Base-by-base conservation (phyloP, 2,329 filamentous ascomycete species). In the Cordyceps cateniannulata region DNA sequence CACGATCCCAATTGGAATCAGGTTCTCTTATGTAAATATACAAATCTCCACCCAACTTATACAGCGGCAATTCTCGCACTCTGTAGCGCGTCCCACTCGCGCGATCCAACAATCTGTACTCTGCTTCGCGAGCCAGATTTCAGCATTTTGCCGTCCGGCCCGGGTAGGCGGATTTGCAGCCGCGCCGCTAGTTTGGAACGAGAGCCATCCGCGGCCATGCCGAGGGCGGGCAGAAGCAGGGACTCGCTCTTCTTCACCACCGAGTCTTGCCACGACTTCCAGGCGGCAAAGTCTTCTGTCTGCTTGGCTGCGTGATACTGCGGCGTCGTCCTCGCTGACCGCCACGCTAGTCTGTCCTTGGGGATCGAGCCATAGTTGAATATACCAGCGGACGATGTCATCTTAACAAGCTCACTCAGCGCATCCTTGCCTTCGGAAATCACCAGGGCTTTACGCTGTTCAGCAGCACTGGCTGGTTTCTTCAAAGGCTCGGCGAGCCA, bases 261-360 rank as follows among this genome's bases (percentile, higher is more conserved):
- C 7, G 78, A 76, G 25, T 78, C 75, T 66, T 81, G 78, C 85
- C 85, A 87, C 62, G 75, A 73, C 66, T 77, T 79, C 85, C 85
- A 87, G 1, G 79, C 76, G 25, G 81, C 85, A 67, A 83, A 88
- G 64, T 89, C 82, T 72, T 90, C 87, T 61, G 78, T 80, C 70
- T 87, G 82, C 70, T 78, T 81, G 20, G 85, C 86, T 10, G 85
- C 85, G 63, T 87, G 84, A 73, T 86, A 90, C 69, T 85, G 81
- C 4, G 86, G 83, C 50, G 85, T 89, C 44, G 77, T 78, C 68
- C 76, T 83, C 24, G 83, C 83, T 24, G 87, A 87, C 64, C 84
- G 80, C 88, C 88, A 91, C 10, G 81, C 81, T 45, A 86, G 76
- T 69, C 80, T 83, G 68, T 89, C 84, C 68, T 80, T 75, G 1